Evolutionary conservation across 345 rosid genomes (phyloP), one percentile per base, ranked within the genome.

Genomic region (Hibiscus syriacus): DNA sequence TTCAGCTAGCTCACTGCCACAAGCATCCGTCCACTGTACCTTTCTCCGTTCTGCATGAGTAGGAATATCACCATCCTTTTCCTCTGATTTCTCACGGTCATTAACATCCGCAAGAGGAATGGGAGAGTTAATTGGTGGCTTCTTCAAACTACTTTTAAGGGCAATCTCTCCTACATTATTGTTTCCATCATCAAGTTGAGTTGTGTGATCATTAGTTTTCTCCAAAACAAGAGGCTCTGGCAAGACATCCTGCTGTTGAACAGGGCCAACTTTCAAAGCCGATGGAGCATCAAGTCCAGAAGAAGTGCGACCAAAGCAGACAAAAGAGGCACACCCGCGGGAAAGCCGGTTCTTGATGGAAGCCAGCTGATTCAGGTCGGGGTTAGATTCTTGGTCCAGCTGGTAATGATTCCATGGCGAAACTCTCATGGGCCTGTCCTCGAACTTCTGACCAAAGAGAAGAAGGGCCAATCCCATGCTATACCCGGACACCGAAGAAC

Each of bases 401-500:
- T 89, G 97, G 89, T 94, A 89, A 66, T 89, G 97, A 79, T 84
- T 89, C 90, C 90, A 91, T 80, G 96, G 96, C 25, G 85, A 71
- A 80, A 94, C 92, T 87, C 97, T 94, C 99, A 89, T 85, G 81
- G 93, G 85, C 77, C 80, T 85, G 72, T 85, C 92, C 68, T 92
- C 97, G 64, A 81, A 79, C 78, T 80, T 88, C 70, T 85, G 89
- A 78, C 96, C 90, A 78, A 90, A 80, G 72, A 94, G 79, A 70
- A 91, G 92, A 79, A 94, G 96, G 83, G 91, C 75, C 74, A 94
- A 69, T 26, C 97, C 95, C 74, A 85, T 89, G 60, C 92, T 91
- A 87, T 86, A 87, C 82, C 98, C 96, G 70, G 92, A 91, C 63
- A 96, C 94, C 66, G 99, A 92, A 80, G 97, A 82, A 83, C 92